Evolutionary conservation across 2,329 filamentous ascomycete species (phyloP), one percentile per base, ranked within the genome.

Genomic region (Aspergillus sp.): DNA sequence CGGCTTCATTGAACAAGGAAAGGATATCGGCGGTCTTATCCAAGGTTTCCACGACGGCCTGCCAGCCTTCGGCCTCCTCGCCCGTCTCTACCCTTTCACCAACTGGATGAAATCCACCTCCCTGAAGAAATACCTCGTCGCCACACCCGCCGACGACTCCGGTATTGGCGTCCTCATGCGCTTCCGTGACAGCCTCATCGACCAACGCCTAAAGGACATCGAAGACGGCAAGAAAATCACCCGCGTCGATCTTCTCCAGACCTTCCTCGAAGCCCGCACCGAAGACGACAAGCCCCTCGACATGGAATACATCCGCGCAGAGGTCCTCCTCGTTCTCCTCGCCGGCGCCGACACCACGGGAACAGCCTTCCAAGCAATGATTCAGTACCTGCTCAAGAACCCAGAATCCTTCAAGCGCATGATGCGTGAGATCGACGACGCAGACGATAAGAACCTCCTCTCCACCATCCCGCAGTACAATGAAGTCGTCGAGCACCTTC

Each of bases 121-220:
- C 53, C 45, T 80, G 27, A 68, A 72, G 47, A 75, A 77, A 49
- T 78, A 76, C 54, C 65, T 81, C 2, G 74, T 80, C 7, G 75
- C 78, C 7, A 74, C 63, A 32, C 77, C 78, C 0, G 71, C 78
- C 42, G 72, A 82, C 30, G 62, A 78, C 35, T 74, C 70, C 10
- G 79, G 78, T 0, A 78, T 81, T 30, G 78, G 78, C 1, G 74
- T 71, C 1, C 57, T 81, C 47, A 81, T 82, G 77, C 68, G 75
- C 7, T 81, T 81, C 60, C 74, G 78, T 3, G 79, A 82, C 53
- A 68, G 70, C 22, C 67, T 82, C 2, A 72, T 82, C 48, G 57
- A 63, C 19, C 63, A 79, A 51, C 70, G 79, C 0, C 62, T 73
- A 20, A 60, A 68, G 22, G 75, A 79, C 45, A 68, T 80, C 17